phyloP scores from a whole-genome alignment of 1,284 basidiomycete species.

The Naganishia sp. region DNA sequence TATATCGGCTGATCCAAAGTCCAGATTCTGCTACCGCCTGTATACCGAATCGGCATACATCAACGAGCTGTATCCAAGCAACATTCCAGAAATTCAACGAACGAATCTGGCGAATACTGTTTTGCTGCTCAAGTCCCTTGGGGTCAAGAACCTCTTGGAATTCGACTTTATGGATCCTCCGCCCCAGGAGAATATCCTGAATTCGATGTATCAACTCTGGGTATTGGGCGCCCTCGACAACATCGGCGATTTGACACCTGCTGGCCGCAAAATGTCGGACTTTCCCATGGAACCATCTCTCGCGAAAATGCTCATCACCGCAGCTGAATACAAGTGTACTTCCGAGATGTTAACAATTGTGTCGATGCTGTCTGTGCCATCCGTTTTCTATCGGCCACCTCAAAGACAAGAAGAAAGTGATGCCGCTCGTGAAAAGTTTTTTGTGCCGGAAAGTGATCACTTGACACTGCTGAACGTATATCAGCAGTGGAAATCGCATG shows the following conservation, averaged over 20 bases:
- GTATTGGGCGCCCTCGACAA: constrained; percentile 96
- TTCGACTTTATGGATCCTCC: constrained; percentile 99
- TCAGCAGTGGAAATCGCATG: constrained; percentile 95
- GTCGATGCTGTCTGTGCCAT: constrained; percentile 96
- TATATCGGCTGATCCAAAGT: constrained; percentile 12
- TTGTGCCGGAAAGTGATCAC: constrained; percentile 97
- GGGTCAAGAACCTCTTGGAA: constrained; percentile 90
- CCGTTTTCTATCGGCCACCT: constrained; percentile 93
- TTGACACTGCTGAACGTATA: constrained; percentile 94
- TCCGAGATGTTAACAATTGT: constrained; percentile 97
- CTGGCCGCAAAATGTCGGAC: constrained; percentile 95
- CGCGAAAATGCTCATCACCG: constrained; percentile 97
- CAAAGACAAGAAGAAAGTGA: constrained; percentile 95
- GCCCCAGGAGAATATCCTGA: constrained; percentile 82
- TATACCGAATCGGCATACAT: constrained; percentile 95
- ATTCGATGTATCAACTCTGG: constrained; percentile 99
- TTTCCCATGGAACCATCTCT: constrained; percentile 98
- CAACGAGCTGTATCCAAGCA: constrained; percentile 95
- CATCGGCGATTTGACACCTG: constrained; percentile 88
- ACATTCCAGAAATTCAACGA: constrained; percentile 96
- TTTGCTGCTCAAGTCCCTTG: constrained; percentile 87
- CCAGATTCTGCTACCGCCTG: constrained; percentile 89
- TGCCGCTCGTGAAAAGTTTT: constrained; percentile 95
- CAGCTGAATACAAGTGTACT: constrained; percentile 89
- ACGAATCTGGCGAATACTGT: constrained; percentile 98